These are phyloP conservation scores for Royoungia palumana DNA, from an alignment of 768 basidiomycete species.

Conservation along the genomic window DNA sequence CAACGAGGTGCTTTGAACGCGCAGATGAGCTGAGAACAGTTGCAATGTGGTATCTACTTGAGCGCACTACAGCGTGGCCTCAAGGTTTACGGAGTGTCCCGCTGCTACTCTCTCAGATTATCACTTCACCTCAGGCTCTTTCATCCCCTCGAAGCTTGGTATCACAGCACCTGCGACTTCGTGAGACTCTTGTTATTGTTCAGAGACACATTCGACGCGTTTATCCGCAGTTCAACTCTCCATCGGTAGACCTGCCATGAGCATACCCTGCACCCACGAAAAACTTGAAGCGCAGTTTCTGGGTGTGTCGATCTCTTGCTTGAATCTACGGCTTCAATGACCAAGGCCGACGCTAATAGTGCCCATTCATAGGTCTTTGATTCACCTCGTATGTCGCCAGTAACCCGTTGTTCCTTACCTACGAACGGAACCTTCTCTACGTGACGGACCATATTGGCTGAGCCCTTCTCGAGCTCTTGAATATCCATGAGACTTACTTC, in stretches of 20 bases:
- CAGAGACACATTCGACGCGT: background rate
- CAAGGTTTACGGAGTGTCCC: no score
- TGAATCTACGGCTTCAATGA: background rate
- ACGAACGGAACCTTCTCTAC: conserved; percentile 40
- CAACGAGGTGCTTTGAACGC: no score
- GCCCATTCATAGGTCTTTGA: conserved; percentile 46
- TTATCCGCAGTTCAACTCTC: conserved; percentile 38
- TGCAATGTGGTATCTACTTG: no score
- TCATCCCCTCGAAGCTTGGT: background rate
- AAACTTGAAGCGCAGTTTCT: conserved; percentile 51
- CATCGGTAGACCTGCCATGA: conserved; percentile 66
- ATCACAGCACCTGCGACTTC: background rate
- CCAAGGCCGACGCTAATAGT: background rate
- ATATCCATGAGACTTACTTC: conserved; percentile 76
- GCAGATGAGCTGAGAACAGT: no score
- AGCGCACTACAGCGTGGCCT: no score
- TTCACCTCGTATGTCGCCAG: conserved; percentile 59
- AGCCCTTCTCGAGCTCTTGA: conserved; percentile 52
- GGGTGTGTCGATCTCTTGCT: conserved; percentile 54
- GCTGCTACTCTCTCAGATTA: conserved; percentile 22
- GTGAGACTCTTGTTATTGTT: conserved; percentile 36
- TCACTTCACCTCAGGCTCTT: conserved; percentile 47
- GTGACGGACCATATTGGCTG: conserved; percentile 50
- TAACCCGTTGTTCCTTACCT: conserved; percentile 36
- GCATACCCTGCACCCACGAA: conserved; percentile 67